Base-by-base conservation (phyloP, 805 yeast genomes). In the Metschnikowia baotianmanensis region DNA sequence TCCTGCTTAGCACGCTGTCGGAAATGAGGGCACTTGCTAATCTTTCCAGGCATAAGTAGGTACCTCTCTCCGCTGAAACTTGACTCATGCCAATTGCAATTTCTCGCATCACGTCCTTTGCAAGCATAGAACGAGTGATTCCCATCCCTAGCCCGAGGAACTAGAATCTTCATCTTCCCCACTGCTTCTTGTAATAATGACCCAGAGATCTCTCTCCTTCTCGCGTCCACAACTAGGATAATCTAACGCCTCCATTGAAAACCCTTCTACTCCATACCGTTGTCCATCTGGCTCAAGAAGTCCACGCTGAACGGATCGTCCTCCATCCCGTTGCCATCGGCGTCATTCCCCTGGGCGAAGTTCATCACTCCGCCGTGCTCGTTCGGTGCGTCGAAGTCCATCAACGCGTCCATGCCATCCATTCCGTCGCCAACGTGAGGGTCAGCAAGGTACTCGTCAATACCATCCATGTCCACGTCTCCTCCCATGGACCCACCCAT, bases 241-340 rank as follows among this genome's bases (percentile, higher is more conserved):
- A n/a, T n/a, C 22, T 21, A 5, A 19, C 28, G 11, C 5, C 21
- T 2, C 30, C 22, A 8, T n/a, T 10, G 15, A 4, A 13, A 17
- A 18, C 13, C 32, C 30, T 10, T 13, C 13, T 24, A 58, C 23
- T 59, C 65, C 59, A 63, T 58, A 28, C 53, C 61, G 30, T 61
- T 63, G 36, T 58, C 65, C 38, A 63, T 58, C 34, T 58, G 64
- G 34, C 60, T 58, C 40, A 66, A 45, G 37, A 65, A 66, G 35
- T 64, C 69, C 26, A 61, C 67, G 31, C 57, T 66, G 36, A 65
- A 65, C 6, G 54, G 57, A 15, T 57, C 61, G 37, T 62, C 69
- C 36, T 60, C 65, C 42, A 63, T 62, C 6, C 31, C 15, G 12
- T 41, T 31, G 16, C 17, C 37, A 5, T 38, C 40, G 6, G 19